Evolutionary conservation across 306 rosid genomes (phyloP).

Genomic region (Quercus glauca): DNA sequence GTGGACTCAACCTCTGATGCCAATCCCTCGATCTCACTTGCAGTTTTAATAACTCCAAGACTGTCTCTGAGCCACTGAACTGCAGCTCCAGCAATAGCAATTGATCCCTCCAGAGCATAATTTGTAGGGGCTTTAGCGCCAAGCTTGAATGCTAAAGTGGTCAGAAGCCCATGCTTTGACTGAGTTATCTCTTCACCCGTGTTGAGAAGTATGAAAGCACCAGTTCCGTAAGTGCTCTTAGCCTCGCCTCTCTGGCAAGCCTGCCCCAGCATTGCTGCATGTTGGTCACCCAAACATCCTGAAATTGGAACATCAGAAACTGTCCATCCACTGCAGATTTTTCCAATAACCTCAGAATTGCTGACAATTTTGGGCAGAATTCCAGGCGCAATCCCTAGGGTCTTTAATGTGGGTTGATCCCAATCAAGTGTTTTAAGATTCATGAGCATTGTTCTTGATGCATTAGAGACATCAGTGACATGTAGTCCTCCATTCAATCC

Average conservation of each 20-base stretch:
- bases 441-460: conserved; percentile 91
- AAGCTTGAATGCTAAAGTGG: conserved; percentile 80
- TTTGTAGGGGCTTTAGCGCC: conserved; percentile 59
- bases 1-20: conserved; percentile 62
- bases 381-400: conserved; percentile 51
- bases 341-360: conserved; percentile 76
- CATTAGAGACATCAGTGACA: conserved; percentile 85
- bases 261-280: conserved; percentile 91
- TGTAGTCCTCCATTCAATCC: conserved; percentile 72
- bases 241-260: conserved; percentile 81
- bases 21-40: conserved; percentile 65
- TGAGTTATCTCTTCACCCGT: conserved; percentile 59
- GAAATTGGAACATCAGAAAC: conserved; percentile 69
- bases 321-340: conserved; percentile 65
- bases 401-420: conserved; percentile 57
- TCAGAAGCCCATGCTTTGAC: conserved; percentile 76
- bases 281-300: conserved; percentile 94
- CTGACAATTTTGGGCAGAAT: conserved; percentile 79
- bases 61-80: conserved; percentile 95
- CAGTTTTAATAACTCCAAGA: conserved; percentile 63
- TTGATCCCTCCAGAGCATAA: conserved; percentile 91
- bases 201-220: conserved; percentile 87
- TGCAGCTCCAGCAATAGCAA: conserved; percentile 98
- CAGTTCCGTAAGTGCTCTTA: conserved; percentile 89
- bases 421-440: conserved; percentile 72